These are phyloP conservation scores for Fusarium proliferatum DNA, from an alignment of 2,329 filamentous ascomycete genomes.

Conservation along the genomic window DNA sequence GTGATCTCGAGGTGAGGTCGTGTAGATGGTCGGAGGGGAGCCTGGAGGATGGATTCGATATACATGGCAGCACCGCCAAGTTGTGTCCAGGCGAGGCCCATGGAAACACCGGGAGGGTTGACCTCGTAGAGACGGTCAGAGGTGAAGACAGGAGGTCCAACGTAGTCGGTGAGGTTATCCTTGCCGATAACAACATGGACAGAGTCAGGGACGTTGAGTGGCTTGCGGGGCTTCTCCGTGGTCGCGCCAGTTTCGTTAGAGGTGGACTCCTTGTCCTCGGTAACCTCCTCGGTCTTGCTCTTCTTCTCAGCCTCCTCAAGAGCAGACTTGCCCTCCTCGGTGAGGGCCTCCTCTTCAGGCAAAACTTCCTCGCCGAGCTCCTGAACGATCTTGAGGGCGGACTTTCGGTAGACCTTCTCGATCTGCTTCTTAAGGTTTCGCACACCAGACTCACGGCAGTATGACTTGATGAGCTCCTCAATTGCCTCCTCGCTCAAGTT, in stretches of 20 bases:
- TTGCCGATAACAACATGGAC: slow-evolving; percentile 90
- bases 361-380: slow-evolving; percentile 89
- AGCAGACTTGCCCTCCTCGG: slow-evolving; percentile 85
- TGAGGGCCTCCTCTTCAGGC: slow-evolving; percentile 83
- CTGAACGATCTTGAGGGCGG: slow-evolving; percentile 95
- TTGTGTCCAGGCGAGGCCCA: slow-evolving; percentile 98
- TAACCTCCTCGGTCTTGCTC: slow-evolving; percentile 73
- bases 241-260: slow-evolving; percentile 51
- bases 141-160: slow-evolving; percentile 94
- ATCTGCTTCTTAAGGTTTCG: slow-evolving; percentile 99
- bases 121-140: slow-evolving; percentile 94
- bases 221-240: slow-evolving; percentile 77
- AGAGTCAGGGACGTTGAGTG: slow-evolving; percentile 84
- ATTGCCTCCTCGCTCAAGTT: slow-evolving; percentile 87
- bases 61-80: slow-evolving; percentile 97
- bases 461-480: slow-evolving; percentile 97
- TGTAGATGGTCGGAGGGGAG: slow-evolving; percentile 77
- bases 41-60: slow-evolving; percentile 95
- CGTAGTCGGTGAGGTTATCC: slow-evolving; percentile 94
- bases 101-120: slow-evolving; percentile 92
- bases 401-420: slow-evolving; percentile 98
- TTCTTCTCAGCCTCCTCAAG: slow-evolving; percentile 78
- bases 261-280: slow-evolving; percentile 47
- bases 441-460: slow-evolving; percentile 96
- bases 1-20: slow-evolving; percentile 88